A percentile compares a stretch with the other conserved stretches of the same genome.
phyloP scores from a whole-genome alignment of 176 grass and related monocot species.

The Carex parvula region DNA sequence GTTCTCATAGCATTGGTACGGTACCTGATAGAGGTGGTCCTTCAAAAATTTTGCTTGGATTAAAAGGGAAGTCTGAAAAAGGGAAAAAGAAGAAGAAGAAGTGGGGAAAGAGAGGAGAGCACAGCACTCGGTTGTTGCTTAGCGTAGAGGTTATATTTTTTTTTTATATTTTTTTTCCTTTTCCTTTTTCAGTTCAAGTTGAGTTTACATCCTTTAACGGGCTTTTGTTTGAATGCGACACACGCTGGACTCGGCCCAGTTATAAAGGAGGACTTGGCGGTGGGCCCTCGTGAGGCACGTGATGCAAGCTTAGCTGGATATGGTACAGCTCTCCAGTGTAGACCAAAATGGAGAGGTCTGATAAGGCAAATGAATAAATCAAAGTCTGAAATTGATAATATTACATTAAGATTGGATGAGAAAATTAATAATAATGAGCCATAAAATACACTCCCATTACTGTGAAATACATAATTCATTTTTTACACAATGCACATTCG shows the following conservation, averaged over 20 bases:
- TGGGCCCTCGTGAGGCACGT: constrained; percentile 26
- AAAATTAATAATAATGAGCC: too few relatives aligned
- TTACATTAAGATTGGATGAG: too few relatives aligned
- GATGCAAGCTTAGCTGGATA: not conserved
- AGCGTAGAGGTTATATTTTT: constrained; percentile 9
- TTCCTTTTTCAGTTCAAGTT: not conserved
- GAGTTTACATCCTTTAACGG: not conserved
- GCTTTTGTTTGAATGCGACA: constrained; percentile 19
- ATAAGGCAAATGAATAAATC: not conserved
- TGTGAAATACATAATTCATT: too few relatives aligned
- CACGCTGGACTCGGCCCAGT: constrained; percentile 30
- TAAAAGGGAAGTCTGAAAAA: constrained; percentile 48
- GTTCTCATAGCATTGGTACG: not conserved
- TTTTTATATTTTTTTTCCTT: not conserved
- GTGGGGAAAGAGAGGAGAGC: not conserved
- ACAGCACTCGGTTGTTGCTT: constrained; percentile 23
- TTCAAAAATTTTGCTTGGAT: constrained; percentile 42
- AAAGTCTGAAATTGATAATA: too few relatives aligned
- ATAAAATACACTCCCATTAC: too few relatives aligned
- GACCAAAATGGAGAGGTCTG: not conserved
- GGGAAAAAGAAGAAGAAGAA: not conserved
- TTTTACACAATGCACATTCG: too few relatives aligned
- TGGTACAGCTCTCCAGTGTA: not conserved
- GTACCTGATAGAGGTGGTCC: not conserved
- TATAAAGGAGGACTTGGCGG: constrained; percentile 16